Percentiles rank a stretch among this genome's conserved stretches.
Conservation (phyloP, 352 stramenopile genomes). For the Globisporangium heterothallicum region DNA sequence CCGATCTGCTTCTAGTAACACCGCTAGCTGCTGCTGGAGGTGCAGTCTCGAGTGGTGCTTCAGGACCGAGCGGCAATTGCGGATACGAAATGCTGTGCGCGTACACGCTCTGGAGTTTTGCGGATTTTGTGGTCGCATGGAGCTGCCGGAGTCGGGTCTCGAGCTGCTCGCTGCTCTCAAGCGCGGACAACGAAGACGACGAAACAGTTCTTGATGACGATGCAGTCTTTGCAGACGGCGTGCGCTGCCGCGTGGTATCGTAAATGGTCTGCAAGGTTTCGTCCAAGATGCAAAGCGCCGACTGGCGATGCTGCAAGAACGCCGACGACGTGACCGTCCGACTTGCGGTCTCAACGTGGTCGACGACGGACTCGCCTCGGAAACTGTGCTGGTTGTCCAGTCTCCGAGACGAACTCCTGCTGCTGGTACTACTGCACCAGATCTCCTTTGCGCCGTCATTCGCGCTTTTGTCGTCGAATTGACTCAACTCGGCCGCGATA, state of each 20-base stretch:
- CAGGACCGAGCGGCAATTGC: background rate
- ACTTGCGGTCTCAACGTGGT: too few species aligned
- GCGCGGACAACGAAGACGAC: background rate
- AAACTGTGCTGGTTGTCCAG: too few species aligned
- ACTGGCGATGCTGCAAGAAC: slow-evolving; percentile 8
- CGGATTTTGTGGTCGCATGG: background rate
- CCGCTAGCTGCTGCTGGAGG: background rate
- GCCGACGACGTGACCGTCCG: background rate
- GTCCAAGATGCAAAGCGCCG: slow-evolving; percentile 37
- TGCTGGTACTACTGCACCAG: too few species aligned
- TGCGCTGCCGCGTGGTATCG: slow-evolving; percentile 3
- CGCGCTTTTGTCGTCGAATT: slow-evolving; percentile 21
- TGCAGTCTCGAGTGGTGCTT: too few species aligned
- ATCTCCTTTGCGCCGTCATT: background rate
- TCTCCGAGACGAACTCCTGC: too few species aligned
- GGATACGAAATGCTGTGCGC: slow-evolving; percentile 6
- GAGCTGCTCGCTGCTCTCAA: slow-evolving; percentile 7
- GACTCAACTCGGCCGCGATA: slow-evolving; percentile 40
- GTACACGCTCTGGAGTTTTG: slow-evolving; percentile 9
- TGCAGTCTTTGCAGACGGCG: background rate
- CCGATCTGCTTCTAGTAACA: background rate
- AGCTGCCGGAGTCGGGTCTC: slow-evolving; percentile 9
- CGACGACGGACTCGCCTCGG: too few species aligned
- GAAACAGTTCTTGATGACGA: background rate
- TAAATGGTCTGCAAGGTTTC: slow-evolving; percentile 54